A percentile compares a stretch with the other conserved stretches of the same genome.
These are phyloP conservation scores for Euclidium syriacum DNA, from an alignment of 345 rosid species.

Conservation along the genomic window DNA sequence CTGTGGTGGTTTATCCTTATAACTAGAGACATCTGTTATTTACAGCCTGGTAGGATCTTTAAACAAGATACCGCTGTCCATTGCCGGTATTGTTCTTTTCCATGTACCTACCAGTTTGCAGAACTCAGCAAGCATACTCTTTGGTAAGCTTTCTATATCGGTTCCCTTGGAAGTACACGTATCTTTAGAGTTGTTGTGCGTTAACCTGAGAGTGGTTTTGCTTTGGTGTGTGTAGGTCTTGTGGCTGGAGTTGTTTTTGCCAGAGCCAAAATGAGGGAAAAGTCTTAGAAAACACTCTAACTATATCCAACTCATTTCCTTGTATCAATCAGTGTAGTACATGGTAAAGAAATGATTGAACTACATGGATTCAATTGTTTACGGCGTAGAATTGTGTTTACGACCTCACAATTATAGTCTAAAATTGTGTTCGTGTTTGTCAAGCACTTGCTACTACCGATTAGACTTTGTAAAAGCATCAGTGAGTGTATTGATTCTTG, in stretches of 20 bases:
- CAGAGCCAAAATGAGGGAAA: slow-evolving; percentile 79
- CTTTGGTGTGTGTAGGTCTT: slow-evolving; percentile 47
- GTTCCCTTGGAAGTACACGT: neutral
- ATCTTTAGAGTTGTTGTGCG: neutral
- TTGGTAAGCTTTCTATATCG: slow-evolving; percentile 45
- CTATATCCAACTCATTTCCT: neutral
- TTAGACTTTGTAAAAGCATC: neutral
- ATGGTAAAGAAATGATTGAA: neutral
- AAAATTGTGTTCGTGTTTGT: neutral
- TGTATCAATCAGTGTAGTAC: slow-evolving; percentile 1
- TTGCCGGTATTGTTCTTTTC: slow-evolving; percentile 83
- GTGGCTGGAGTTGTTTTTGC: slow-evolving; percentile 90
- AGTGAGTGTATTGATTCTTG: slow-evolving; percentile 4
- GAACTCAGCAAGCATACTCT: slow-evolving; percentile 89
- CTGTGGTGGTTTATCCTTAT: neutral
- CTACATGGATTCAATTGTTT: neutral
- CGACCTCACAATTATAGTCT: neutral
- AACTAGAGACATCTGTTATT: neutral
- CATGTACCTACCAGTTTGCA: slow-evolving; percentile 89
- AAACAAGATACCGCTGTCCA: slow-evolving; percentile 88
- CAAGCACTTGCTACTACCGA: neutral
- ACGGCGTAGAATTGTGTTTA: slow-evolving; percentile 4
- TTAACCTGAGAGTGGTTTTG: slow-evolving; percentile 10
- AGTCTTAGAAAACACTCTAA: slow-evolving; percentile 31
- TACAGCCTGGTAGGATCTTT: slow-evolving; percentile 92